A percentile compares a stretch with the other conserved stretches of the same genome.
phyloP scores from a whole-genome alignment of 2,329 filamentous ascomycete species.

The Myriosclerotinia scirpicola region DNA sequence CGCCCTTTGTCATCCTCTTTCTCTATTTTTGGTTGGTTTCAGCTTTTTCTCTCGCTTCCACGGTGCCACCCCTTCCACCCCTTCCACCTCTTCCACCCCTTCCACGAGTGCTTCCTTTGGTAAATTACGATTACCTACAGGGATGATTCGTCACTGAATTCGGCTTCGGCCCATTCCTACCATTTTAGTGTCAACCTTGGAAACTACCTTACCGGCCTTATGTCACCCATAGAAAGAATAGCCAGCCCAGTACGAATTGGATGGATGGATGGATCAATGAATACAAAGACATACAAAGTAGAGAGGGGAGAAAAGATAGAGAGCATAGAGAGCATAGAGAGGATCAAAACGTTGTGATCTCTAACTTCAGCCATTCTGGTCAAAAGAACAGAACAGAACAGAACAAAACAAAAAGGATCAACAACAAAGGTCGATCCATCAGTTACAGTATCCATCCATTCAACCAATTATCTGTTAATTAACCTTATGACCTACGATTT shows the following conservation, averaged over 20 bases:
- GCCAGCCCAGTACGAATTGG: neutral
- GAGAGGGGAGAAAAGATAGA: neutral
- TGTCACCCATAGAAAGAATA: conserved; percentile 11
- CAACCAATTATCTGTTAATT: neutral
- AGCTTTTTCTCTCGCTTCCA: neutral
- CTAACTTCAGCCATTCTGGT: neutral
- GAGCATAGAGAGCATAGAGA: neutral
- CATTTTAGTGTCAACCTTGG: too few species aligned
- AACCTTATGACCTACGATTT: too few species aligned
- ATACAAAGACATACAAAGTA: too few species aligned
- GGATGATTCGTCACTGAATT: conserved; percentile 5
- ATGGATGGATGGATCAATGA: too few species aligned
- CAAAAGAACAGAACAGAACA: neutral
- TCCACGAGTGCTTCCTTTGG: too few species aligned
- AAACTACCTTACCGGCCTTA: neutral
- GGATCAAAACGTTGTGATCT: too few species aligned
- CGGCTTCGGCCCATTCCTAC: neutral
- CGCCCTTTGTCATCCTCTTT: too few species aligned
- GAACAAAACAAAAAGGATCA: conserved; percentile 1
- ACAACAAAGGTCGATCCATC: conserved; percentile 9
- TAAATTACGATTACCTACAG: neutral
- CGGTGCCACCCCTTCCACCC: neutral
- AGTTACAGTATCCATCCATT: neutral
- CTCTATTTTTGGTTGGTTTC: conserved; percentile 13
- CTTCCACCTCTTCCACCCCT: too few species aligned